Evolutionary conservation across 192 early-diverging fungal genomes (phyloP).

Genomic region (Coemansia sp.): DNA sequence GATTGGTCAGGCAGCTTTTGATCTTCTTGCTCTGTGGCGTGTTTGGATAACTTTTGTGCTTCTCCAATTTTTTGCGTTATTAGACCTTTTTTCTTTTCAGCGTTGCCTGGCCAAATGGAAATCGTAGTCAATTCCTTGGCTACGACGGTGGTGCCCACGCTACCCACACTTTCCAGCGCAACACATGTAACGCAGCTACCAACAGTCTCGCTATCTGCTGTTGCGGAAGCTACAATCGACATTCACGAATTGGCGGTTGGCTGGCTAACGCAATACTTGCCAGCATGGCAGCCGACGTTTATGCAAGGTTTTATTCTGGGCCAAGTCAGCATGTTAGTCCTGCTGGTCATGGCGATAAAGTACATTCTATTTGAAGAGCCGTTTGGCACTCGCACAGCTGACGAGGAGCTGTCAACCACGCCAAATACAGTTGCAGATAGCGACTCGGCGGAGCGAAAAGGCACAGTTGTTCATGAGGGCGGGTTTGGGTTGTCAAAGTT

Average conservation of each 20-base stretch:
- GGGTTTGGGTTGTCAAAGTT: constrained; percentile 51
- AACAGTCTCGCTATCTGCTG: not conserved
- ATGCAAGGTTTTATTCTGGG: constrained; percentile 56
- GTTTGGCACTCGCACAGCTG: constrained; percentile 16
- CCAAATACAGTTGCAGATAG: not conserved
- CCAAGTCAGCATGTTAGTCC: constrained; percentile 51
- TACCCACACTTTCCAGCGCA: not conserved
- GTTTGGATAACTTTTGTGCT: not conserved
- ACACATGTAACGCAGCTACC: not conserved
- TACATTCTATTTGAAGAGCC: constrained; percentile 57
- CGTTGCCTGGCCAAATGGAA: not conserved
- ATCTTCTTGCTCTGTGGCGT: not conserved
- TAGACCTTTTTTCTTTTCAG: too few species aligned
- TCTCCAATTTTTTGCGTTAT: too few species aligned
- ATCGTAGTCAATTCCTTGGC: not conserved
- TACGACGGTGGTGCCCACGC: not conserved
- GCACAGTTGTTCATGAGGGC: constrained; percentile 35
- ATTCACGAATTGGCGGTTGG: not conserved
- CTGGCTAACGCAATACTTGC: constrained; percentile 8
- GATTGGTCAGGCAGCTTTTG: too few species aligned
- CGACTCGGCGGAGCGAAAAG: not conserved
- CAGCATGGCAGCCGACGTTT: constrained; percentile 53
- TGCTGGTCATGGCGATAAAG: constrained; percentile 51
- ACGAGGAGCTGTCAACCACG: constrained; percentile 3
- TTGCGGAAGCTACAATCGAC: not conserved